Percentiles rank a stretch among this genome's conserved stretches.
Conservation (phyloP, 2,329 filamentous ascomycete genomes). For the Lanzia echinophila region DNA sequence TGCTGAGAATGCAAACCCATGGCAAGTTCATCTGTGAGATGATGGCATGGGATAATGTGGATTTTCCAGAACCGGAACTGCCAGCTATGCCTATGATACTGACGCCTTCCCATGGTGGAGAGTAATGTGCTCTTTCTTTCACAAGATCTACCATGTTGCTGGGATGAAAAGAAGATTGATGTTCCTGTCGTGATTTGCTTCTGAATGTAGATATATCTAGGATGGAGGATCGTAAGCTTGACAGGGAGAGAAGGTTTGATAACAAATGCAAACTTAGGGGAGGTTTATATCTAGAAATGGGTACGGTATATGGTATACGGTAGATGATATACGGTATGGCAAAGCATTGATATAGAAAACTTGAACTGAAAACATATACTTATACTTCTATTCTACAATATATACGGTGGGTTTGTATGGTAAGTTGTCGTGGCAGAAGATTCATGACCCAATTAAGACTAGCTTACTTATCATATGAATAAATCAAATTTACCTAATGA, state of each 20-base stretch:
- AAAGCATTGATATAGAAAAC: no score
- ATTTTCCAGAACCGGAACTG: slow-evolving; percentile 91
- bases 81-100: slow-evolving; percentile 96
- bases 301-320: no score
- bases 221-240: no score
- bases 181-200: no score
- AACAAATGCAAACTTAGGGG: no score
- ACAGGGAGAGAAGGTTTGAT: no score
- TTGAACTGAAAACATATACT: neutral
- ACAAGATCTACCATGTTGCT: slow-evolving; percentile 17
- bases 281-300: no score
- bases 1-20: slow-evolving; percentile 96
- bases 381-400: neutral
- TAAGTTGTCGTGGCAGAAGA: neutral
- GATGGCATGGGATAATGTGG: slow-evolving; percentile 86
- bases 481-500: no score
- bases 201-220: no score
- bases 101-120: slow-evolving; percentile 91
- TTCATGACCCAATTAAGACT: neutral
- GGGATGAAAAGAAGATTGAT: neutral
- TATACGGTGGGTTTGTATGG: neutral
- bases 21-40: slow-evolving; percentile 84
- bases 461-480: neutral
- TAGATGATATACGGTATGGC: no score
- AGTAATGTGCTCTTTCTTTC: slow-evolving; percentile 60